phyloP scores from a whole-genome alignment of 805 yeast species.

The Teunomyces kruisii region DNA sequence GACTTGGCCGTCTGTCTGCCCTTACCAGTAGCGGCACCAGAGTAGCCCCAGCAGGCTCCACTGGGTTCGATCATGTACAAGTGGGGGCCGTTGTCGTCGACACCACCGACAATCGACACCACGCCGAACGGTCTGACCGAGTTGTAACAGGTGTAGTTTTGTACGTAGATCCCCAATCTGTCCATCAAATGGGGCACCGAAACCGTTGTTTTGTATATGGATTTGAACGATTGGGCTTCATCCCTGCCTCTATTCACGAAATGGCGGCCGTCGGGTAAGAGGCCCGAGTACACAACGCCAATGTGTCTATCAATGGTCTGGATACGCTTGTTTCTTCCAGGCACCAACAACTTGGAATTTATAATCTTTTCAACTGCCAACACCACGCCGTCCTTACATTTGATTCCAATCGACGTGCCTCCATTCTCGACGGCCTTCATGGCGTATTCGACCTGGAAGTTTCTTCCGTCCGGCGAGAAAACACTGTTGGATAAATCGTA shows the following conservation, averaged over 20 bases:
- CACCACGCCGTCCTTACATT: constrained; percentile 91
- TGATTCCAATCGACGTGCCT: constrained; percentile 91
- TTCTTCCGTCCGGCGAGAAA: constrained; percentile 90
- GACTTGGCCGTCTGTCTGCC: constrained; percentile 98
- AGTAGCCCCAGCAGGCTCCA: constrained; percentile 96
- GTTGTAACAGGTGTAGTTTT: constrained; percentile 92
- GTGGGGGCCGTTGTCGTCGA: constrained; percentile 87
- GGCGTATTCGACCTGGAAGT: constrained; percentile 98
- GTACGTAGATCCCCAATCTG: constrained; percentile 87
- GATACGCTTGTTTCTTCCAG: constrained; percentile 84
- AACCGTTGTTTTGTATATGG: constrained; percentile 71
- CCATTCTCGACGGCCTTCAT: constrained; percentile 97
- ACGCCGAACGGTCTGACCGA: constrained; percentile 98
- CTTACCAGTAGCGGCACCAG: constrained; percentile 96
- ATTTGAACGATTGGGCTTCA: constrained; percentile 79
- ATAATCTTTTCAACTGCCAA: constrained; percentile 94
- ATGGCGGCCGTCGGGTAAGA: constrained; percentile 95
- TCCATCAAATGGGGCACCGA: constrained; percentile 81
- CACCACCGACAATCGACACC: constrained; percentile 89
- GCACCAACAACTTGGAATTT: constrained; percentile 82
- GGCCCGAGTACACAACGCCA: constrained; percentile 93
- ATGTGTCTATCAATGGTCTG: constrained; percentile 92
- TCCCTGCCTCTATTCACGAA: constrained; percentile 89
- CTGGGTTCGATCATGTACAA: constrained; percentile 97
- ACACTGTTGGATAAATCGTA: constrained; percentile 97